These are phyloP conservation scores for Syzygium aromaticum DNA, from an alignment of 345 rosid genomes.

Conservation along the genomic window DNA sequence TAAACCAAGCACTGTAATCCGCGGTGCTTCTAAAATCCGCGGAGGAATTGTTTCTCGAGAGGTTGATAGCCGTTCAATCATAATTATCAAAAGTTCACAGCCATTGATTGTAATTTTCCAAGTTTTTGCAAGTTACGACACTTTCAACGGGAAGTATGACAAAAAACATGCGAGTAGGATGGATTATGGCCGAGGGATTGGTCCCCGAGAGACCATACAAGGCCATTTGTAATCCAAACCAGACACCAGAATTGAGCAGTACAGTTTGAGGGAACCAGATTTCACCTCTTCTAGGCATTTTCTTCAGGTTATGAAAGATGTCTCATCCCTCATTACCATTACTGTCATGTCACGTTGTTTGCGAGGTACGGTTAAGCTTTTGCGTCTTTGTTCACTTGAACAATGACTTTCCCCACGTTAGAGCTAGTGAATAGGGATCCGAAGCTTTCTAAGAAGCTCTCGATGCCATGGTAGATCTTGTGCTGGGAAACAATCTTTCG, in stretches of 20 bases:
- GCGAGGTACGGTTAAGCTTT: background rate
- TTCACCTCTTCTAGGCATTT: background rate
- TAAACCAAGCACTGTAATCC: background rate
- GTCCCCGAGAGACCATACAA: background rate
- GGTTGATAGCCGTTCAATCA: background rate
- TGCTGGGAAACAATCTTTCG: conserved; percentile 23
- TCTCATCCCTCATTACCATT: background rate
- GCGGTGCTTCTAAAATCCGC: background rate
- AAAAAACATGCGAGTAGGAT: background rate
- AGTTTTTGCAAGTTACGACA: background rate
- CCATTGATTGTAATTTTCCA: background rate
- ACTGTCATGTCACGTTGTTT: background rate
- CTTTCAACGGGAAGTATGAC: background rate
- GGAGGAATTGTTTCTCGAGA: background rate
- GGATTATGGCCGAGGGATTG: background rate
- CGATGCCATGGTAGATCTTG: conserved; percentile 21
- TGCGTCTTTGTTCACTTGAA: conserved; percentile 13
- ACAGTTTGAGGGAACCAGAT: background rate
- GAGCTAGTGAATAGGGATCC: conserved; percentile 32
- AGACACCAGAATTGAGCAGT: background rate
- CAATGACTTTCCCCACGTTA: conserved; percentile 29
- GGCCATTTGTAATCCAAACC: background rate
- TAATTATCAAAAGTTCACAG: background rate
- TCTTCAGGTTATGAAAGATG: background rate
- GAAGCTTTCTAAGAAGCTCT: conserved; percentile 27